Evolutionary conservation across 2,329 filamentous ascomycete genomes (phyloP).

Genomic region (Pezicula radicicola): DNA sequence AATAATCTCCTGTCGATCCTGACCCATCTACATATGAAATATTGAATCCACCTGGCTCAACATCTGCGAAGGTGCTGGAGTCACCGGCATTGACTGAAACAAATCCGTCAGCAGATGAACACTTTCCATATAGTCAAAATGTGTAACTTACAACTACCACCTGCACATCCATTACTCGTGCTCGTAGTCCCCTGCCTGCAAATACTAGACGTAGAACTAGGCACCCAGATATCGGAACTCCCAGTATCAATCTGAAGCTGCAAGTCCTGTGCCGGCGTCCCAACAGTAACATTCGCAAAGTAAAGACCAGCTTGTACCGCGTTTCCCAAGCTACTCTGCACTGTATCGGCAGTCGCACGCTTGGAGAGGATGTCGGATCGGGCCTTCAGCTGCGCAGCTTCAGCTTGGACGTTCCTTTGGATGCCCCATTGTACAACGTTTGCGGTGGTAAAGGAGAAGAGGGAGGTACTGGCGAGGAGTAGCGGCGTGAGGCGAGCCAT

Average conservation of each 20-base stretch:
- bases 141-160: conserved; percentile 39
- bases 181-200: background rate
- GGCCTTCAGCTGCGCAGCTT: conserved; percentile 1
- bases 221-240: conserved; percentile 57
- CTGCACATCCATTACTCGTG: conserved; percentile 35
- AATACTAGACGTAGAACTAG: conserved; percentile 28
- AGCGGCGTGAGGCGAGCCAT: background rate
- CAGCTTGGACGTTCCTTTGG: background rate
- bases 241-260: conserved; percentile 56
- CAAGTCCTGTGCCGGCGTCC: conserved; percentile 51
- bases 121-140: conserved; percentile 5
- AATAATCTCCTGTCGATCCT: conserved; percentile 49
- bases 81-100: conserved; percentile 40
- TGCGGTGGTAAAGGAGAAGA: background rate
- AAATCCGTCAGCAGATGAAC: background rate
- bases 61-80: conserved; percentile 43
- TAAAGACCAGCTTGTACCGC: conserved; percentile 31
- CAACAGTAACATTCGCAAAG: conserved; percentile 50
- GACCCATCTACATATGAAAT: conserved; percentile 57
- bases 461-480: background rate
- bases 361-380: background rate
- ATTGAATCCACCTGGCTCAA: conserved; percentile 40
- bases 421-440: conserved; percentile 1
- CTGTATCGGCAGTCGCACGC: conserved; percentile 2
- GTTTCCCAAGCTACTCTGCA: conserved; percentile 4